Conservation (phyloP, 495 filamentous ascomycete genomes). For the Aspergillus ellipticus region DNA sequence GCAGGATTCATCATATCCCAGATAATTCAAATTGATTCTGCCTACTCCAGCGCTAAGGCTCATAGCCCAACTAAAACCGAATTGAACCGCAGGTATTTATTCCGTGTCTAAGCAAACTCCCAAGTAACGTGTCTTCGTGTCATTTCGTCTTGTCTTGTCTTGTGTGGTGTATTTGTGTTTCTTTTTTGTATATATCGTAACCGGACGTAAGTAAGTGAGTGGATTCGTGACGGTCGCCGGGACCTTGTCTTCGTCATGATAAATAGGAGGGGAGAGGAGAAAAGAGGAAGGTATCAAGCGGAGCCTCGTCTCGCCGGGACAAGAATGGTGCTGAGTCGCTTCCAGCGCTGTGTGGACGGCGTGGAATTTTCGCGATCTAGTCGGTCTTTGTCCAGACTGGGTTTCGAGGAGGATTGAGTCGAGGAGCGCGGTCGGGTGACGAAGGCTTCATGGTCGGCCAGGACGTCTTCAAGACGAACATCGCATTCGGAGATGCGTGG, state of each 20-base stretch:
- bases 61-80: background rate
- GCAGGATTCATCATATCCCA: background rate
- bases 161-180: background rate
- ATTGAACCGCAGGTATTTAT: background rate
- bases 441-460: slow-evolving; percentile 44
- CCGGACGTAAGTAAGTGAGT: background rate
- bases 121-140: background rate
- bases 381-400: slow-evolving; percentile 27
- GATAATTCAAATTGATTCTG: background rate
- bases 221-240: background rate
- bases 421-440: slow-evolving; percentile 40
- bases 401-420: slow-evolving; percentile 34
- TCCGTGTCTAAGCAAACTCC: background rate
- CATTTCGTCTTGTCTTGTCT: background rate
- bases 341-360: slow-evolving; percentile 39
- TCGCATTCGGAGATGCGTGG: slow-evolving; percentile 39
- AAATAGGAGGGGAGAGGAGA: background rate
- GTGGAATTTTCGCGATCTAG: slow-evolving; percentile 21
- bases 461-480: slow-evolving; percentile 47
- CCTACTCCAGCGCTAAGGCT: background rate
- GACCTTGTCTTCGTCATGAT: background rate
- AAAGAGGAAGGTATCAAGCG: background rate
- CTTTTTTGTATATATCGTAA: background rate
- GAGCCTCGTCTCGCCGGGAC: slow-evolving; percentile 23
- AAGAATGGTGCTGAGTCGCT: slow-evolving; percentile 37